Evolutionary conservation across 306 rosid species (phyloP).

Genomic region (Albizia julibrissin): DNA sequence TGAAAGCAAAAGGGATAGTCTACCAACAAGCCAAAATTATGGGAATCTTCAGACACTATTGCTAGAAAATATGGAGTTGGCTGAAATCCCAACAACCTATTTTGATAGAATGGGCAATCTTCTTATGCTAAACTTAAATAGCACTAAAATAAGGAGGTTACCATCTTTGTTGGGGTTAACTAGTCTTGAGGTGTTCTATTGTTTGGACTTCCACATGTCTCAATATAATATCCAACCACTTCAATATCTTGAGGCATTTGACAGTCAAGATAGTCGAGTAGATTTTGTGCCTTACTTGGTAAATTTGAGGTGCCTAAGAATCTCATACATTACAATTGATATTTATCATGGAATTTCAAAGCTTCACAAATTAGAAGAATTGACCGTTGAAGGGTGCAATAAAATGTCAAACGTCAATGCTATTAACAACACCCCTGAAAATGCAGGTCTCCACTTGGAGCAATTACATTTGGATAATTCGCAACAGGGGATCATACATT

Average conservation of each 20-base stretch:
- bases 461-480: too few species aligned
- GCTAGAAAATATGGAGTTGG: not conserved
- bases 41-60: not conserved
- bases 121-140: conserved; percentile 5
- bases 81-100: not conserved
- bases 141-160: not conserved
- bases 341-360: too few species aligned
- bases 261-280: not conserved
- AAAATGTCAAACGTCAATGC: too few species aligned
- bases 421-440: too few species aligned
- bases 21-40: not conserved
- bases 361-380: too few species aligned
- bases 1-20: not conserved
- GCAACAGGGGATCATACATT: not conserved
- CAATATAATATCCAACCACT: too few species aligned
- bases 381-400: too few species aligned
- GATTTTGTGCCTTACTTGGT: not conserved
- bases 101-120: conserved; percentile 8
- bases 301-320: not conserved
- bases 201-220: too few species aligned
- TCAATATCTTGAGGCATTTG: conserved; percentile 8
- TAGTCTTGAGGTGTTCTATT: not conserved
- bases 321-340: not conserved
- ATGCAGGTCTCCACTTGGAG: too few species aligned
- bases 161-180: not conserved